Conservation (phyloP, 202 grass and related monocot genomes). For the Cymbopogon flexuosus region DNA sequence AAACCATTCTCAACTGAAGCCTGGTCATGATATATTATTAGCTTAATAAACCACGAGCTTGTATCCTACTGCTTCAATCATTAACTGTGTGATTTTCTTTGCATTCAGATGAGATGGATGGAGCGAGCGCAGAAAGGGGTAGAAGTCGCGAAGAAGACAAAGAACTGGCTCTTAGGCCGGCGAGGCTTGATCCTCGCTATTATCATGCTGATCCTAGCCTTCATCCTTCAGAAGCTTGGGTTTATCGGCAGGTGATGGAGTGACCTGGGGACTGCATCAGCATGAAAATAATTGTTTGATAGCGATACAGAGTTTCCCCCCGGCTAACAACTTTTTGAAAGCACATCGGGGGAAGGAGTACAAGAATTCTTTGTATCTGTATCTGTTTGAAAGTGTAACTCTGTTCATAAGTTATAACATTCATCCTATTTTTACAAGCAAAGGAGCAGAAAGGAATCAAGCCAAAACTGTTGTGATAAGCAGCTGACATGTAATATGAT, state of each 20-base stretch:
- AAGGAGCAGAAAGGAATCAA: background rate
- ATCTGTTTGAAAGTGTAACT: background rate
- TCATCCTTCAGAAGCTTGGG: conserved; percentile 66
- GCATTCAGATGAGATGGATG: conserved; percentile 75
- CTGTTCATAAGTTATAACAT: conserved; percentile 23
- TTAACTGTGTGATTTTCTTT: conserved; percentile 8
- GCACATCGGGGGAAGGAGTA: background rate
- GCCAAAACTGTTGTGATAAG: conserved; percentile 18
- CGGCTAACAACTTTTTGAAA: conserved; percentile 1
- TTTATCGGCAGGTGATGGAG: conserved; percentile 59
- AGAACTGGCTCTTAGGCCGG: conserved; percentile 85
- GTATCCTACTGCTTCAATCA: background rate
- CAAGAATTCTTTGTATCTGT: conserved; percentile 9
- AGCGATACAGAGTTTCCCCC: background rate
- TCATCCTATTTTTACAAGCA: background rate
- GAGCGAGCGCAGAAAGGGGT: conserved; percentile 64
- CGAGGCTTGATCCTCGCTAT: conserved; percentile 75
- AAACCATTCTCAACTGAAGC: background rate
- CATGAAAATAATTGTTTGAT: conserved; percentile 21
- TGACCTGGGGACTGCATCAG: background rate
- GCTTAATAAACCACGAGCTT: background rate
- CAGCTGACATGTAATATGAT: conserved; percentile 7
- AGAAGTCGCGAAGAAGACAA: conserved; percentile 69
- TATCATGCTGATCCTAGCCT: conserved; percentile 78
- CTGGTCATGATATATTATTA: background rate